These are phyloP conservation scores for Chrysanthemum lavandulifolium DNA, from an alignment of 129 eudicot species.

Conservation along the genomic window DNA sequence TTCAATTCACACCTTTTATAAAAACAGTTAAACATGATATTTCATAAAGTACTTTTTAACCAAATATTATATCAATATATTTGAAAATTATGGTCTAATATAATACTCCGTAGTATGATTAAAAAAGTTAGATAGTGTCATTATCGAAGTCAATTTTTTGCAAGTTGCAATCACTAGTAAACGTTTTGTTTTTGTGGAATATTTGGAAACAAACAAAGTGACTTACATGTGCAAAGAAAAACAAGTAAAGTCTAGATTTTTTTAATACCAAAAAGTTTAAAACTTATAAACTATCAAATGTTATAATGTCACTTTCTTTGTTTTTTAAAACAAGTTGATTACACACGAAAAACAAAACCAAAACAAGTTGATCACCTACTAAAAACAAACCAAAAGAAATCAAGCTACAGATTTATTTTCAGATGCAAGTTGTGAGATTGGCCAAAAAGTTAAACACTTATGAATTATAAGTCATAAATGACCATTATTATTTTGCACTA, in stretches of 20 bases:
- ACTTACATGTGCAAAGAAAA: constrained; percentile 36
- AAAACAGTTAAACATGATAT: too few relatives aligned
- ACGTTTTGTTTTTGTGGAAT: constrained; percentile 30
- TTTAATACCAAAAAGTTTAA: neutral
- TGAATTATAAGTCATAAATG: too few relatives aligned
- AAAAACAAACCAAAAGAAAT: constrained; percentile 30
- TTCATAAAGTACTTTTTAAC: neutral
- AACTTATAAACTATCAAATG: neutral
- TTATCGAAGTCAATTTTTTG: constrained; percentile 34
- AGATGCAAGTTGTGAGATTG: constrained; percentile 26
- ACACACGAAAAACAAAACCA: too few relatives aligned
- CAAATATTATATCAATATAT: neutral
- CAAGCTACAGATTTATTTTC: constrained; percentile 8
- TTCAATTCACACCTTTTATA: too few relatives aligned
- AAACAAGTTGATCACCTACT: neutral
- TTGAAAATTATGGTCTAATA: neutral
- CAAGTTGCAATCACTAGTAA: constrained; percentile 40
- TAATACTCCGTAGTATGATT: neutral
- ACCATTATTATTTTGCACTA: too few relatives aligned
- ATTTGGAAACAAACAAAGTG: constrained; percentile 28
- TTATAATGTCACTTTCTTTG: neutral
- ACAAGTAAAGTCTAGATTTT: neutral
- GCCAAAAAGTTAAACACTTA: constrained; percentile 3
- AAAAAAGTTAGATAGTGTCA: constrained; percentile 7
- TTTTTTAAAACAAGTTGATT: constrained; percentile 20